Base-by-base conservation (phyloP, 2,329 filamentous ascomycete species). In the Cyclaneusma minus region DNA sequence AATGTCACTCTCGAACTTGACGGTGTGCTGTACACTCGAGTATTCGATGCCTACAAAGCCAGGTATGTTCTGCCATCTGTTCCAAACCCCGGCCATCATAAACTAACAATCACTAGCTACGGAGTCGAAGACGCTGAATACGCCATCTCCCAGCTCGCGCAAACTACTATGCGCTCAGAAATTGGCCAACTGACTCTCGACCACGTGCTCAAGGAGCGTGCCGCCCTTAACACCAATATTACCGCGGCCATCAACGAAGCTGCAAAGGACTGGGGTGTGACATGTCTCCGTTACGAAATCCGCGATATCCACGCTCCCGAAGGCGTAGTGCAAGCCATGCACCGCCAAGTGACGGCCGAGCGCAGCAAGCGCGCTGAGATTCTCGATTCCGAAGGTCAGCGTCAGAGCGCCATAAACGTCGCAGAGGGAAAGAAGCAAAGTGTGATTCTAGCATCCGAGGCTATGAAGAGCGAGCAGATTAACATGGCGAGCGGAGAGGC, bases 171-270 rank as follows among this genome's bases (percentile, higher is more conserved):
- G 89, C 83, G 89, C 44, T 91, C 80, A 45, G 89, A 98, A 55
- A 98, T 98, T 44, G 89, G 89, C 37, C 89, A 95, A 54, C 66
- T 98, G 33, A 81, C 83, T 1, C 78, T 98, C 42, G 89, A 98
- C 54, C 87, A 98, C 55, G 89, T 98, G 22, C 68, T 98, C 31
- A 95, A 95, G 52, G 89, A 98, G 63, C 83, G 89, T 37, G 83
- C 85, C 3, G 82, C 84, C 12, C 74, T 98, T 40, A 98, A 98
- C 62, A 84, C 73, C 38, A 95, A 98, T 58, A 98, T 98, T 50
- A 95, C 89, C n/a, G 77, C 82, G 30, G 87, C 89, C 22, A 95
- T 98, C 64, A 98, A 98, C 52, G 87, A 95, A 52, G 89, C 89
- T 2, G 87, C 89, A 4, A 78, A 91, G 44, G 87, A 87, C 28